These are phyloP conservation scores for Solanum phureja DNA, from an alignment of 257 asterid species.

Conservation along the genomic window DNA sequence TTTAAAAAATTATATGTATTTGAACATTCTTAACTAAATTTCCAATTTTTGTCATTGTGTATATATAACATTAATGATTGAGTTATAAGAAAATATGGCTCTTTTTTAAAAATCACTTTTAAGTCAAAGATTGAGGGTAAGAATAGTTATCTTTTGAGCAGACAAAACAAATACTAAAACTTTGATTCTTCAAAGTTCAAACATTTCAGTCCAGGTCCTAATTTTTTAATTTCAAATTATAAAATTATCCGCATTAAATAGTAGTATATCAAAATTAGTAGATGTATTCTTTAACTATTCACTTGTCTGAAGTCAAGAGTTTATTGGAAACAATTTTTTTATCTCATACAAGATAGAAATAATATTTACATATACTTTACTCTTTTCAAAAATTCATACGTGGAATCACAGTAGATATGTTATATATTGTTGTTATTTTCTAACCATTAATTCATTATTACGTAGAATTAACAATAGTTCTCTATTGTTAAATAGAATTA, in stretches of 20 bases:
- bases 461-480: not conserved
- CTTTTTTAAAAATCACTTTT: not conserved
- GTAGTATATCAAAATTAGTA: not conserved
- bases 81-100: not conserved
- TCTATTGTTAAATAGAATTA: not conserved
- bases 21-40: too few species aligned
- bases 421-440: not conserved
- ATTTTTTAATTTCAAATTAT: not conserved
- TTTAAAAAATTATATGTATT: too few species aligned
- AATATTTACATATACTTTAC: not conserved
- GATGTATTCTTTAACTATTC: not conserved
- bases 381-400: accelerated
- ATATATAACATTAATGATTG: not conserved
- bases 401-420: not conserved
- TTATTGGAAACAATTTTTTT: not conserved
- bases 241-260: not conserved
- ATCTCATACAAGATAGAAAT: not conserved
- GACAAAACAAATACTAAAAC: not conserved
- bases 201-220: not conserved
- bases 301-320: accelerated
- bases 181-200: not conserved
- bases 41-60: not conserved
- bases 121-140: not conserved
- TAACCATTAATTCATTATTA: not conserved
- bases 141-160: not conserved